Base-by-base conservation (phyloP, 2,329 filamentous ascomycete genomes). In the Helotiales sp. region DNA sequence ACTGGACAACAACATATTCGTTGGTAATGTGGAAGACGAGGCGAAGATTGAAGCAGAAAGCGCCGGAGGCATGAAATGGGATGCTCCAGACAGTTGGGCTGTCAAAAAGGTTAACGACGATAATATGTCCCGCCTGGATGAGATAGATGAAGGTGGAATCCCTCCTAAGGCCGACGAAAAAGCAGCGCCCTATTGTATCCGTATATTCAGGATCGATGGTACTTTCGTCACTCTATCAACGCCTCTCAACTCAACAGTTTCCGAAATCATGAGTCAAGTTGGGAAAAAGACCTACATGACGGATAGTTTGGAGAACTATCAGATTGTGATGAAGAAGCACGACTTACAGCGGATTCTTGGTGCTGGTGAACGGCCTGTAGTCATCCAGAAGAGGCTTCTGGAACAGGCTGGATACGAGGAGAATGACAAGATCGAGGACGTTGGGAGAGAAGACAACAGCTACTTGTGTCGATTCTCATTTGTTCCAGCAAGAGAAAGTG, bases 401-500 rank as follows among this genome's bases (percentile, higher is more conserved):
- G 91, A 97, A 79, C 93, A 97, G 80, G 91, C 95, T 62, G 96
- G 96, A 10, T 99, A 98, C 76, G 90, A 92, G 65, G 89, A 93
- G 34, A 88, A 88, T 64, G 96, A 99, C 78, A 89, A 89, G 45
- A 89, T 99, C 54, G 95, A 97, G 77, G 96, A 98, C 70, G 88
- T 99, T 61, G 96, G 96, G 30, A 89, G 96, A 65, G 96, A 99
- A 79, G 96, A 99, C 82, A 97, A 98, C 79, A 96, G 94, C 77
- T 99, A 98, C 74, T 86, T 99, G 13, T 97, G 94, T 77, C 92
- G 96, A 6, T 98, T 99, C 81, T 93, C 96, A 67, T 99, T 99
- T 79, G 83, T 97, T 66, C 94, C 95, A 17, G 91, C 92, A 22
- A 92, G 95, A 75, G 91, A 97, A 78, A 94, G 89, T 77, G 93